Conservation (phyloP, 192 early-diverging fungal species). For the Coemansia sp. region DNA sequence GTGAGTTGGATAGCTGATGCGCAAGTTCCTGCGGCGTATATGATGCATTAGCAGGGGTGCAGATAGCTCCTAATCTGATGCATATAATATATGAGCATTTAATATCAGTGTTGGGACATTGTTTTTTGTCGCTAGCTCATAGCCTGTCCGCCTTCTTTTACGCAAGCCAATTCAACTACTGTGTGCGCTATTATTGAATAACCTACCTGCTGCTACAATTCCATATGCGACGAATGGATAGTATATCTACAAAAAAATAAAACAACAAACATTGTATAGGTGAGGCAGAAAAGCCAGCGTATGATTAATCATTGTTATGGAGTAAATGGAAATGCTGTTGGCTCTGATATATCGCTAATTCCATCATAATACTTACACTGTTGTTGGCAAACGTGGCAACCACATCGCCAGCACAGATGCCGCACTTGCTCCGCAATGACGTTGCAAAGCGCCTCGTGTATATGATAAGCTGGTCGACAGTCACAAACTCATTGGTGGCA, state of each 20-base stretch:
- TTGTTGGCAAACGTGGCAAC: constrained; percentile 57
- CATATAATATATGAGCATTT: too few species aligned
- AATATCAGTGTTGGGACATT: too few species aligned
- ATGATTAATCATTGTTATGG: too few species aligned
- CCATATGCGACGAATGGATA: constrained; percentile 67
- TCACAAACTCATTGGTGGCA: constrained; percentile 11
- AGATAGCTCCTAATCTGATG: constrained; percentile 31
- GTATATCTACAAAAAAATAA: constrained; percentile 64
- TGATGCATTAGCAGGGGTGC: constrained; percentile 75
- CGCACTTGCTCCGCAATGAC: constrained; percentile 33
- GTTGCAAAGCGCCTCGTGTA: constrained; percentile 17
- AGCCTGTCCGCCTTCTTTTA: too few species aligned
- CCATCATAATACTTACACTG: constrained; percentile 15
- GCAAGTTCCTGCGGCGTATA: constrained; percentile 79
- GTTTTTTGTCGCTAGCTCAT: too few species aligned
- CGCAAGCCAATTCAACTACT: too few species aligned
- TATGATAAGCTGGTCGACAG: constrained; percentile 17
- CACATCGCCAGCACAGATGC: constrained; percentile 66
- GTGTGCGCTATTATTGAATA: too few species aligned
- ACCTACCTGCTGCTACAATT: constrained; percentile 57
- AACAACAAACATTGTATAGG: constrained; percentile 50
- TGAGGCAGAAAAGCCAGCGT: too few species aligned
- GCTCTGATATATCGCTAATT: constrained; percentile 4
- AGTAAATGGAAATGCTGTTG: too few species aligned
- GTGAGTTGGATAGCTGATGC: constrained; percentile 72